phyloP scores from a whole-genome alignment of 192 early-diverging fungal species.

The Dispira simplex region DNA sequence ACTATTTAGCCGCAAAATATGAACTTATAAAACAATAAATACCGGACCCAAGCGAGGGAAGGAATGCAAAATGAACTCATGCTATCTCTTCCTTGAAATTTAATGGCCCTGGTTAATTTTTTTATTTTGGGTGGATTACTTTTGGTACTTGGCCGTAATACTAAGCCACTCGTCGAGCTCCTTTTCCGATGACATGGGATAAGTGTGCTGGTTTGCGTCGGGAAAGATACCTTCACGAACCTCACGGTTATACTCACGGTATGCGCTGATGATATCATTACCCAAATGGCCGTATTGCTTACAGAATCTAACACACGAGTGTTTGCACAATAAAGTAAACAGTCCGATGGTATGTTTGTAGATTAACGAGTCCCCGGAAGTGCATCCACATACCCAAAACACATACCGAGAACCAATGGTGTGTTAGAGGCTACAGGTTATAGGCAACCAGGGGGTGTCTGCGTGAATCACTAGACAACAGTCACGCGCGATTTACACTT shows the following conservation, averaged over 20 bases:
- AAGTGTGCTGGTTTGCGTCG: conserved; percentile 50
- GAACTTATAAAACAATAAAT: too few relatives aligned
- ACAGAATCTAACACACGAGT: conserved; percentile 46
- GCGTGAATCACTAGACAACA: too few relatives aligned
- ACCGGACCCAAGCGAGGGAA: too few relatives aligned
- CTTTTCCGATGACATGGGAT: conserved; percentile 44
- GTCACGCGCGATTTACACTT: too few relatives aligned
- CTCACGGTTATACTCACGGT: conserved; percentile 55
- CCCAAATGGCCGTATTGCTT: conserved; percentile 73
- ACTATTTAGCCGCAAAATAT: too few relatives aligned
- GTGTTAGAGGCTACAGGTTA: background rate
- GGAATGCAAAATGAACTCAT: too few relatives aligned
- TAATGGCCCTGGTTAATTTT: too few relatives aligned
- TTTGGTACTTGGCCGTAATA: background rate
- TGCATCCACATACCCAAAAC: background rate
- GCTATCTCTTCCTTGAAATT: too few relatives aligned
- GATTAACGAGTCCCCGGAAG: background rate
- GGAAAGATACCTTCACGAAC: conserved; percentile 71
- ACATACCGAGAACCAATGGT: background rate
- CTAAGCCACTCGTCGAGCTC: conserved; percentile 31
- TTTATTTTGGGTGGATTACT: too few relatives aligned
- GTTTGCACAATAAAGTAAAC: background rate
- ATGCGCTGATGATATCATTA: conserved; percentile 49
- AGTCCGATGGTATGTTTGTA: background rate
- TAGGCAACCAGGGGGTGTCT: background rate